phyloP scores from a whole-genome alignment of 2,329 filamentous ascomycete genomes.

The Fusarium haematococcum region DNA sequence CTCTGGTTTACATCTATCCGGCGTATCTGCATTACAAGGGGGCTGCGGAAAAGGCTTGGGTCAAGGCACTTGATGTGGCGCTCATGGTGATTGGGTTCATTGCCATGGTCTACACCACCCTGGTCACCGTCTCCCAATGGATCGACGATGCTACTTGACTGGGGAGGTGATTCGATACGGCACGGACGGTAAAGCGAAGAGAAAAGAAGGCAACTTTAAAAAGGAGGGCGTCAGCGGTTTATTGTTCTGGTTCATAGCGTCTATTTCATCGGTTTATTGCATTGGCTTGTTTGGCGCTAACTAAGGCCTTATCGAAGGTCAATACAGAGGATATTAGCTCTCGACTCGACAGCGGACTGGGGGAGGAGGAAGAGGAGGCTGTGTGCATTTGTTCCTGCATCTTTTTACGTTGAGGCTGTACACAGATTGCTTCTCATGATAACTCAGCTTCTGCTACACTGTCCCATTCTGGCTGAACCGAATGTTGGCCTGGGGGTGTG shows the following conservation, averaged over 20 bases:
- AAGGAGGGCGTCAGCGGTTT: not conserved
- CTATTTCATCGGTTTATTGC: not conserved
- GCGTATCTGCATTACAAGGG: constrained; percentile 77
- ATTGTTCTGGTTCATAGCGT: constrained; percentile 6
- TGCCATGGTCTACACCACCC: constrained; percentile 79
- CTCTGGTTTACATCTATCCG: constrained; percentile 82
- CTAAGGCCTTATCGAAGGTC: not conserved
- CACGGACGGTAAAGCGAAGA: constrained; percentile 10
- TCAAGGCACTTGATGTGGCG: constrained; percentile 69
- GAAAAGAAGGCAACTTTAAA: constrained; percentile 33
- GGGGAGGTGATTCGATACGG: not conserved
- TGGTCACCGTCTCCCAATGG: constrained; percentile 64
- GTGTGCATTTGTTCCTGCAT: constrained; percentile 16
- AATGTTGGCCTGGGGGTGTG: not conserved
- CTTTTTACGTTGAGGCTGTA: not conserved
- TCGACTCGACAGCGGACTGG: not conserved
- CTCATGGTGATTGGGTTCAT: constrained; percentile 73
- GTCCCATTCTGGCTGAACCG: not conserved
- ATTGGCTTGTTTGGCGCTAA: constrained; percentile 4
- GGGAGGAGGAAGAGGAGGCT: constrained; percentile 1
- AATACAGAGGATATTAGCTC: constrained; percentile 4
- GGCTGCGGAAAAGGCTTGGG: constrained; percentile 66
- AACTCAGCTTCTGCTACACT: constrained; percentile 5
- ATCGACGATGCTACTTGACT: constrained; percentile 37
- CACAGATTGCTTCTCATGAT: constrained; percentile 17